Evolutionary conservation across 305 asterid species (phyloP).

Genomic region (Nicotiana rustica): DNA sequence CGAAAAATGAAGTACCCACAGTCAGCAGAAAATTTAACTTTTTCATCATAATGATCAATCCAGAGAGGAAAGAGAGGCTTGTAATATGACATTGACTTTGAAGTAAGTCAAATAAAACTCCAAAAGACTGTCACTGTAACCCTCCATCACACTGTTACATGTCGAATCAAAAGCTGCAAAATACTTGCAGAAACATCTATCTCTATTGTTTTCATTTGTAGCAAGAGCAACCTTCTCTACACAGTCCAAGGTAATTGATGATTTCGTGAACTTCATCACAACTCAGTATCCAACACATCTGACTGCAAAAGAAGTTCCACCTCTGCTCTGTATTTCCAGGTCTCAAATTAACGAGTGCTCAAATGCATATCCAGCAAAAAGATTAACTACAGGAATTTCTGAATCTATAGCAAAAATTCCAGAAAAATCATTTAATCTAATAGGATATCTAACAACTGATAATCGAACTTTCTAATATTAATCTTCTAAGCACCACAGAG

Average conservation of each 20-base stretch:
- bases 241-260: constrained; percentile 24
- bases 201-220: background rate
- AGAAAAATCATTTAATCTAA: background rate
- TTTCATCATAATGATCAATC: constrained; percentile 7
- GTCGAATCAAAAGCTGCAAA: background rate
- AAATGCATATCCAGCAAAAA: background rate
- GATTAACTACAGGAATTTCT: constrained; percentile 6
- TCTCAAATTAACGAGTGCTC: background rate
- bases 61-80: background rate
- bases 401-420: background rate
- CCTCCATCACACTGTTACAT: constrained; percentile 19
- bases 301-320: background rate
- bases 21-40: background rate
- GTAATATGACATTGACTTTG: constrained; percentile 13
- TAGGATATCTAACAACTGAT: background rate
- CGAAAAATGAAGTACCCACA: constrained; percentile 26
- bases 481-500: background rate
- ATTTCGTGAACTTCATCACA: constrained; percentile 24
- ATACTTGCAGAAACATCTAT: background rate
- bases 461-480: background rate
- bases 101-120: constrained; percentile 1
- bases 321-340: background rate
- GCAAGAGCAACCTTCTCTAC: constrained; percentile 13
- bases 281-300: constrained; percentile 7
- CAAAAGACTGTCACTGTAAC: background rate